phyloP scores from a whole-genome alignment of 2,329 filamentous ascomycete species.

The Reticulascus tulasneorum region DNA sequence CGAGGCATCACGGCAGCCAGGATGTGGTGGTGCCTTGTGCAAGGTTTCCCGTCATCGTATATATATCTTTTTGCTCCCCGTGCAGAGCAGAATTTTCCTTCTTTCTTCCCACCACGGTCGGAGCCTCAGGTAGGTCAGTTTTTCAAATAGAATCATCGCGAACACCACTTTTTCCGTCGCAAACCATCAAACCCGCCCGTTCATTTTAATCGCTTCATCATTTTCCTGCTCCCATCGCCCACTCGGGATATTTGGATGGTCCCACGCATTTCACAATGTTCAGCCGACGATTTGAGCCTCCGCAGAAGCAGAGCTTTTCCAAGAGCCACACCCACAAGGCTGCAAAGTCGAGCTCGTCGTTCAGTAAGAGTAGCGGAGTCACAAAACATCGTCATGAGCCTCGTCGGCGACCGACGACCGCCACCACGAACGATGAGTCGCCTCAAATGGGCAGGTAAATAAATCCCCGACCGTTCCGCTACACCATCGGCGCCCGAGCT shows the following conservation, averaged over 20 bases:
- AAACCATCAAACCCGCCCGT: neutral
- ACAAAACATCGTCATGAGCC: slow-evolving; percentile 53
- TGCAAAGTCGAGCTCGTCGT: slow-evolving; percentile 49
- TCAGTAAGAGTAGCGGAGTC: slow-evolving; percentile 50
- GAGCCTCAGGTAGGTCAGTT: slow-evolving; percentile 28
- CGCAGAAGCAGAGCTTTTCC: slow-evolving; percentile 47
- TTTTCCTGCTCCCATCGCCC: neutral
- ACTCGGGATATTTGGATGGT: neutral
- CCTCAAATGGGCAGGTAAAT: slow-evolving; percentile 42
- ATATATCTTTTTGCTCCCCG: slow-evolving; percentile 10
- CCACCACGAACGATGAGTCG: slow-evolving; percentile 39
- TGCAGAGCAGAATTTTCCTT: slow-evolving; percentile 13
- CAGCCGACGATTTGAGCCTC: slow-evolving; percentile 39
- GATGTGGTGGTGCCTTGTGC: slow-evolving; percentile 8
- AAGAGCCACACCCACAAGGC: slow-evolving; percentile 48
- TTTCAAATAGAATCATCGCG: slow-evolving; percentile 1
- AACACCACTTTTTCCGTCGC: slow-evolving; percentile 1
- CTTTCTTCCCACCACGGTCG: slow-evolving; percentile 12
- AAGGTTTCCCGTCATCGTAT: slow-evolving; percentile 9
- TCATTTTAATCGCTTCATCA: neutral
- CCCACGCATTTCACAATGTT: slow-evolving; percentile 37
- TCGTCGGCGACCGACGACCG: slow-evolving; percentile 44
- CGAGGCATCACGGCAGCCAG: slow-evolving; percentile 8
- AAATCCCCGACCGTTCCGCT: neutral
- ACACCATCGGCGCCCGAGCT: neutral